Conservation (phyloP, 331 rosid species). For the Arachis monticola region DNA sequence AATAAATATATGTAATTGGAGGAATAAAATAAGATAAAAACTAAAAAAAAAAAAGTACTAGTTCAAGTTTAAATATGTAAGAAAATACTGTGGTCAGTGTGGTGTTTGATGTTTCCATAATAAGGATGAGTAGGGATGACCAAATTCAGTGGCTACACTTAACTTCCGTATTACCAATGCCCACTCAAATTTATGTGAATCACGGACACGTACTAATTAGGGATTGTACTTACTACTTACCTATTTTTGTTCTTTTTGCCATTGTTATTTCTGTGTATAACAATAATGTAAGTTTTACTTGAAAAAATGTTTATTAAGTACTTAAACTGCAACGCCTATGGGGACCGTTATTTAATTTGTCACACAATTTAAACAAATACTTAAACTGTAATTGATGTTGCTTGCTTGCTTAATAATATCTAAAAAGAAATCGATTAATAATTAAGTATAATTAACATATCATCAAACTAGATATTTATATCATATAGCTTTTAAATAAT, state of each 20-base stretch:
- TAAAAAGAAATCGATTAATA: no score
- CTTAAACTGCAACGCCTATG: not conserved
- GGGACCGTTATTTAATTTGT: no score
- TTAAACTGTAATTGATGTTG: no score
- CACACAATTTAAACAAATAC: no score
- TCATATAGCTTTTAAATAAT: no score
- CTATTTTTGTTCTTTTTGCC: not conserved
- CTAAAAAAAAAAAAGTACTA: not conserved
- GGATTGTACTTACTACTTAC: not conserved
- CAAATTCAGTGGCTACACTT: not conserved
- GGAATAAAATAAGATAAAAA: no score
- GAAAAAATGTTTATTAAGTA: no score
- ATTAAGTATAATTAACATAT: no score
- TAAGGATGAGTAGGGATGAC: not conserved
- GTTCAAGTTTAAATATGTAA: not conserved
- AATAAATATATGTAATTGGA: not conserved
- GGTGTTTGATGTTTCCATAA: not conserved
- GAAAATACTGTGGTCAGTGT: not conserved
- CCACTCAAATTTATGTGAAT: not conserved
- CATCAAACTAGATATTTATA: no score
- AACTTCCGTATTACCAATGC: not conserved
- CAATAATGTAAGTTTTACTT: no score
- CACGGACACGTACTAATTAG: conserved; percentile 13
- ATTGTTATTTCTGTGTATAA: no score
- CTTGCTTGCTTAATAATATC: no score